Evolutionary conservation across 768 basidiomycete species (phyloP).

Genomic region (Kwoniella shandongensis): DNA sequence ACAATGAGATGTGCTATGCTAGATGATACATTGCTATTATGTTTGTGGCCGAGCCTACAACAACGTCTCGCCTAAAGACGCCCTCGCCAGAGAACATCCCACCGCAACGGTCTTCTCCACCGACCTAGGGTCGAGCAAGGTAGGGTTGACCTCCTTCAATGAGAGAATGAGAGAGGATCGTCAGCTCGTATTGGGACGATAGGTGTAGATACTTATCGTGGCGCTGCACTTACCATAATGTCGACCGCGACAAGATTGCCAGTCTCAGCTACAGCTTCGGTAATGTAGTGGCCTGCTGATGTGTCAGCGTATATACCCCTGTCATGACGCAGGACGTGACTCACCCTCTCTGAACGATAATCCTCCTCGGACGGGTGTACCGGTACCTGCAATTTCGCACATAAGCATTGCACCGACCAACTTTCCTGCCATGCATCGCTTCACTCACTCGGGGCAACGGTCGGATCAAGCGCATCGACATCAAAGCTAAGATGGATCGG

Average conservation of each 20-base stretch:
- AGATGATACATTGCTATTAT: not conserved
- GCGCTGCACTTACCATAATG: conserved; percentile 69
- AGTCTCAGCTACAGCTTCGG: conserved; percentile 88
- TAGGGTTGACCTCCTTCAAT: conserved; percentile 99
- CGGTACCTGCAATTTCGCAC: conserved; percentile 37
- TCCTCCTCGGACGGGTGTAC: conserved; percentile 78
- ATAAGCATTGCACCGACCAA: not conserved
- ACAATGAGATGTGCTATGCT: conserved; percentile 1
- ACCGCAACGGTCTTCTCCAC: conserved; percentile 80
- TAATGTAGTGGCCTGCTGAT: conserved; percentile 75
- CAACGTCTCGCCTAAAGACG: conserved; percentile 52
- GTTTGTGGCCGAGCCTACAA: conserved; percentile 19
- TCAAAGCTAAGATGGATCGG: conserved; percentile 97
- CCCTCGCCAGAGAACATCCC: conserved; percentile 52
- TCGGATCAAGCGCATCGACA: conserved; percentile 90
- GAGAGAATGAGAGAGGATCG: conserved; percentile 11
- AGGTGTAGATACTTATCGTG: not conserved
- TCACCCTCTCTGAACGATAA: conserved; percentile 91
- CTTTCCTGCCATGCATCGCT: not conserved
- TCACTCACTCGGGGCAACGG: conserved; percentile 77
- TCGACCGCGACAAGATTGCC: conserved; percentile 88
- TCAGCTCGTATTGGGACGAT: conserved; percentile 1
- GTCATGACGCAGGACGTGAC: not conserved
- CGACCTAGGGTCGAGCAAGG: conserved; percentile 69
- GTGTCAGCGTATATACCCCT: not conserved